Base-by-base conservation (phyloP, 2,329 filamentous ascomycete species). In the Camillea tinctor region DNA sequence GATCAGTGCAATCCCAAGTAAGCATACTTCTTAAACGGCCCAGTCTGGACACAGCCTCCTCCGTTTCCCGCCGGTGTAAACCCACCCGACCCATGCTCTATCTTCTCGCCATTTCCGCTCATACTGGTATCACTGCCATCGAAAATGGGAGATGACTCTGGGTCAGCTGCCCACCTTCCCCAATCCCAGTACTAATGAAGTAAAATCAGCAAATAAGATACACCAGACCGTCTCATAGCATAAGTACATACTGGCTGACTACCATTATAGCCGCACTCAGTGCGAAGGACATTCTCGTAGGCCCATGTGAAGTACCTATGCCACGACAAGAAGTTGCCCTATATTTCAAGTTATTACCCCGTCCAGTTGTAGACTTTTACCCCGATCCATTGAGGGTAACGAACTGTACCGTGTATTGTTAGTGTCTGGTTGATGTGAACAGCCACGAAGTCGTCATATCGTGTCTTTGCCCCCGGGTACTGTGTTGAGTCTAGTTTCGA, bases 11-110 rank as follows among this genome's bases (percentile, higher is more conserved):
- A 26, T 49, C 23, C 13, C 15, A 15, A 40, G 44, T 11, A 54
- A 22, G 26, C n/a, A 51, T 61, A 79, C 76, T 84, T 74, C 65
- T 74, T 77, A 72, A 85, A 84, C 0, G 83, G 83, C 0, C 83
- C 83, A 0, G 71, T 73, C 49, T 72, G 67, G 4, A 85, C 70
- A 64, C 82, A 85, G 26, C 83, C 61, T 19, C 66, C 79, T 52
- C 79, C 79, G 21, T 79, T 59, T 1, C 61, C 63, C 1, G 57
- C 54, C 0, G 64, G 64, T 1, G 49, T 54, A 48, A 60, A 52
- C 20, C 53, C 36, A 1, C 36, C 59, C 1, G 59, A 60, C n/a
- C 55, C 49, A 40, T 66, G 64, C 9, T 53, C 36, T 7, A 55
- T 60, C 30, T 64, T 63, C 56, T 64, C 64, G 13, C 79, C 79